Conservation (phyloP, 352 stramenopile genomes). For the Phytophthora citricola region DNA sequence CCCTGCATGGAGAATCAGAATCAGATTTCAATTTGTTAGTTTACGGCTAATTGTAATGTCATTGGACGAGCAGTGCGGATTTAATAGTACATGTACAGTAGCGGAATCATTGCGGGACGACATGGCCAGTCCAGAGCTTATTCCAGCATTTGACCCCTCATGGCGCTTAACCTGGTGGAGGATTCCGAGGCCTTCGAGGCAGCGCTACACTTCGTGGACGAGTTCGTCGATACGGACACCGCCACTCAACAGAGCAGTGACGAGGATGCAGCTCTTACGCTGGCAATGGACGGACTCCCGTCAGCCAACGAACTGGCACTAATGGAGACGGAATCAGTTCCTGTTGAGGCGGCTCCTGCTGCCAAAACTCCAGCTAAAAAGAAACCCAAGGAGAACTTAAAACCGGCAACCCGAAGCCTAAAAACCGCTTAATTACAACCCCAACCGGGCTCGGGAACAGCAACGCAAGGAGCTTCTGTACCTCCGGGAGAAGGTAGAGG, state of each 20-base stretch:
- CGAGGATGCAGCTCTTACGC: constrained; percentile 4
- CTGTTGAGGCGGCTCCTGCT: background rate
- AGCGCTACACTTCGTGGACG: constrained; percentile 46
- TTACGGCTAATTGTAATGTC: too few species aligned
- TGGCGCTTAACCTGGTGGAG: constrained; percentile 33
- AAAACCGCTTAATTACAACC: constrained; percentile 45
- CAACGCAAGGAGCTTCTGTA: constrained; percentile 52
- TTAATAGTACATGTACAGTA: too few species aligned
- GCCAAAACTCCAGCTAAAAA: constrained; percentile 9
- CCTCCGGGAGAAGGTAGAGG: constrained; percentile 46
- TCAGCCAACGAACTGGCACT: constrained; percentile 17
- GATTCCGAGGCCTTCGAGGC: constrained; percentile 39
- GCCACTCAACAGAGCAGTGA: background rate
- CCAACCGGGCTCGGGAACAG: constrained; percentile 47
- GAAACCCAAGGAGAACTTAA: constrained; percentile 2
- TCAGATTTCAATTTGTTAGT: background rate
- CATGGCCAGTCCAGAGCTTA: background rate
- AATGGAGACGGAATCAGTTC: constrained; percentile 4
- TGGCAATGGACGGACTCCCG: constrained; percentile 25
- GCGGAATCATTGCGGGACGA: background rate
- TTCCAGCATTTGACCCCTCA: background rate
- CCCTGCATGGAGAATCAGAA: background rate
- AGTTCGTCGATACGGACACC: constrained; percentile 13
- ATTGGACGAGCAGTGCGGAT: too few species aligned
- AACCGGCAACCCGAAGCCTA: constrained; percentile 1